phyloP scores from a whole-genome alignment of 768 basidiomycete species.

The Kwoniella dejecticola region DNA sequence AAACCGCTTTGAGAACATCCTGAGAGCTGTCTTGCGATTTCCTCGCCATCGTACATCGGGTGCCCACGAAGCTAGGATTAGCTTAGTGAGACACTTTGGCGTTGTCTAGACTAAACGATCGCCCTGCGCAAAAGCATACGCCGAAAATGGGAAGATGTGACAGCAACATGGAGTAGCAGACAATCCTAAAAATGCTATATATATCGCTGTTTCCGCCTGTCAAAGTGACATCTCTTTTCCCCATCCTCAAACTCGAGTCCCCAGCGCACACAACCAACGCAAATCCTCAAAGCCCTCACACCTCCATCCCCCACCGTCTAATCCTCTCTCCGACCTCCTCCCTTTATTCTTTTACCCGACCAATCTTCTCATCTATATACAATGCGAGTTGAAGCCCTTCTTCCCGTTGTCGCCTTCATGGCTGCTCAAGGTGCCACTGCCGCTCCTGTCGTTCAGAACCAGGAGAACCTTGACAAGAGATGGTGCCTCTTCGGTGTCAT shows the following conservation, averaged over 20 bases:
- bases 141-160: neutral
- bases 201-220: neutral
- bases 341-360: slow-evolving; percentile 18
- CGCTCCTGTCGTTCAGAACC: slow-evolving; percentile 18
- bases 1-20: neutral
- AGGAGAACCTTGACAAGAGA: slow-evolving; percentile 24
- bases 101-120: neutral
- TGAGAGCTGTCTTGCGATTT: neutral
- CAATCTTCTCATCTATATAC: slow-evolving; percentile 17
- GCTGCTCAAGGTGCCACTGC: slow-evolving; percentile 22
- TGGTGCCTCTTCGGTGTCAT: slow-evolving; percentile 27
- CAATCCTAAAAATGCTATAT: neutral
- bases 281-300: slow-evolving; percentile 12
- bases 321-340: slow-evolving; percentile 22
- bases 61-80: neutral
- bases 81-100: neutral
- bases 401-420: slow-evolving; percentile 26
- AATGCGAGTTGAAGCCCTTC: slow-evolving; percentile 29
- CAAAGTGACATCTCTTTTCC: slow-evolving; percentile 3
- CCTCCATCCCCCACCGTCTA: slow-evolving; percentile 8
- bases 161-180: neutral
- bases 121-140: neutral
- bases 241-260: slow-evolving; percentile 23
- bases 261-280: slow-evolving; percentile 14
- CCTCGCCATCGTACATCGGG: too few species aligned